Percentiles rank a stretch among this genome's conserved stretches.
Evolutionary conservation across 2,329 filamentous ascomycete species (phyloP).

Genomic region (Dothistroma septosporum): DNA sequence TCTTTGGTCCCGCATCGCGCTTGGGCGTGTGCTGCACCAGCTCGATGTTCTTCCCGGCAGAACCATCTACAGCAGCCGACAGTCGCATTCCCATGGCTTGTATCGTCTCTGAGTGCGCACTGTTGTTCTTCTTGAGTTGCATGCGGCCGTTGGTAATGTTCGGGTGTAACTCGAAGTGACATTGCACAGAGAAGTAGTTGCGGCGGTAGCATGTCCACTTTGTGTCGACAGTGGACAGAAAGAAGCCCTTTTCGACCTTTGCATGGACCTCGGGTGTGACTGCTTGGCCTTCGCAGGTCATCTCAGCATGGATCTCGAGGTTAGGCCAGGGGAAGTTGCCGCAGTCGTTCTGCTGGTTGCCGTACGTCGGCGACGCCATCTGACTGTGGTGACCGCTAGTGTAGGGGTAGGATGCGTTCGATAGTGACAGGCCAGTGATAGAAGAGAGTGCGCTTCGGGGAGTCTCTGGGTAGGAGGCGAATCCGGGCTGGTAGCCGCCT

Average conservation of each 20-base stretch:
- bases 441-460: conserved; percentile 27
- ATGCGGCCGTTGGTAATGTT: conserved; percentile 54
- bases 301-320: conserved; percentile 53
- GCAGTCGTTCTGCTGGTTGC: conserved; percentile 26
- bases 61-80: conserved; percentile 74
- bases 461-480: conserved; percentile 32
- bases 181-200: conserved; percentile 85
- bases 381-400: conserved; percentile 16
- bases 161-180: conserved; percentile 69
- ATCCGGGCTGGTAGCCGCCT: conserved; percentile 23
- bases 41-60: conserved; percentile 71
- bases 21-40: conserved; percentile 90
- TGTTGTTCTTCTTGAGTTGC: conserved; percentile 51
- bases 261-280: conserved; percentile 72
- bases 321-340: conserved; percentile 45
- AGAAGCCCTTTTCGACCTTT: conserved; percentile 86
- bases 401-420: conserved; percentile 16
- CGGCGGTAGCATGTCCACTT: conserved; percentile 91
- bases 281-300: conserved; percentile 56
- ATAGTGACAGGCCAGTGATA: conserved; percentile 25
- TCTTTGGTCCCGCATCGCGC: conserved; percentile 79
- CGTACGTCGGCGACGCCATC: conserved; percentile 32
- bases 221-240: conserved; percentile 60
- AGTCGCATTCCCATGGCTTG: conserved; percentile 78
- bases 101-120: conserved; percentile 51